Percentiles rank a stretch among this genome's conserved stretches.
Evolutionary conservation across 2,329 filamentous ascomycete species (phyloP).

Genomic region (Geosmithia flava): DNA sequence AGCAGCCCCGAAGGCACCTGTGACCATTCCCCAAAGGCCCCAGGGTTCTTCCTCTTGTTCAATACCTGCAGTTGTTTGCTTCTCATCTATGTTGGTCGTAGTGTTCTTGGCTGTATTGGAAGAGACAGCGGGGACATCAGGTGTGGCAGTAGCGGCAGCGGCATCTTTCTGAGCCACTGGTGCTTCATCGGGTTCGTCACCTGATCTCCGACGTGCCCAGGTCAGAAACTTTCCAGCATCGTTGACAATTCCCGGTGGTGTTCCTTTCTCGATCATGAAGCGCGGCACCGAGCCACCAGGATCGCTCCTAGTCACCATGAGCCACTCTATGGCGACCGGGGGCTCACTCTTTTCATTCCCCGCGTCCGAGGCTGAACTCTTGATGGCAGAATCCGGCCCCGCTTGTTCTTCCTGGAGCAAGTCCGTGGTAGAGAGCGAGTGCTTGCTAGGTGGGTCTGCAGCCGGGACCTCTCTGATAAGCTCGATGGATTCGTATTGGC

Average conservation of each 20-base stretch:
- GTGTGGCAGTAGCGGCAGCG: not conserved
- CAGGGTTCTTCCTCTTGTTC: not conserved
- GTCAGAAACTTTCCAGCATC: conserved; percentile 75
- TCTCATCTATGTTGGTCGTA: not conserved
- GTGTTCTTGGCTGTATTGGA: not conserved
- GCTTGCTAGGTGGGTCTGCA: conserved; percentile 21
- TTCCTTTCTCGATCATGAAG: conserved; percentile 85
- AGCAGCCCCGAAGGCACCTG: conserved; percentile 37
- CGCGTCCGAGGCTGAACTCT: not conserved
- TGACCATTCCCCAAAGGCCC: conserved; percentile 41
- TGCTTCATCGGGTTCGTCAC: conserved; percentile 8
- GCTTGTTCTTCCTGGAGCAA: conserved; percentile 13
- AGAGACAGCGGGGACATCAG: not conserved
- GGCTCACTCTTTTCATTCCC: conserved; percentile 8
- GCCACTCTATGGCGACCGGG: conserved; percentile 60
- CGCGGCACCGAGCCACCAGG: conserved; percentile 79
- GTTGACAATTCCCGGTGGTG: conserved; percentile 64
- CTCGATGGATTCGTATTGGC: conserved; percentile 84
- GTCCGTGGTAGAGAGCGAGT: conserved; percentile 19
- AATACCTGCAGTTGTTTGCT: not conserved
- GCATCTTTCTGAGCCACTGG: conserved; percentile 3
- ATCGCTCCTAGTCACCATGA: conserved; percentile 85
- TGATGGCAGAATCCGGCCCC: conserved; percentile 1
- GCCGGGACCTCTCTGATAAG: conserved; percentile 73
- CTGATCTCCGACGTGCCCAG: conserved; percentile 44